phyloP scores from a whole-genome alignment of 352 stramenopile species.

The Globisporangium cederbergense region DNA sequence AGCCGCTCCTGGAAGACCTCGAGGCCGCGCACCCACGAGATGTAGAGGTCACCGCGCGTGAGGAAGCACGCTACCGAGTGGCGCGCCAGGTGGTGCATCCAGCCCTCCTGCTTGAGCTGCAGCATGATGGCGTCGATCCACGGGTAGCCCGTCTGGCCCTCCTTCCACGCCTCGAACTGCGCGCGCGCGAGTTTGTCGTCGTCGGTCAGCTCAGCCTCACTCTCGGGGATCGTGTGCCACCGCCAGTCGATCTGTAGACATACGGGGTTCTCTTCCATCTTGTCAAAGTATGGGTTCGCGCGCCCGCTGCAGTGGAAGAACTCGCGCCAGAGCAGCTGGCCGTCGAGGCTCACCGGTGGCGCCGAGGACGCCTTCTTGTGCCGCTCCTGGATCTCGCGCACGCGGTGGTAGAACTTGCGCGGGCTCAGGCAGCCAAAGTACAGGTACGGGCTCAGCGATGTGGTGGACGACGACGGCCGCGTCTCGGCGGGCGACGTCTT shows the following conservation, averaged over 20 bases:
- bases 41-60: slow-evolving; percentile 96
- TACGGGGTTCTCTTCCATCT: slow-evolving; percentile 93
- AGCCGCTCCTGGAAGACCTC: slow-evolving; percentile 92
- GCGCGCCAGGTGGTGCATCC: slow-evolving; percentile 87
- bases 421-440: slow-evolving; percentile 92
- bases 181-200: slow-evolving; percentile 79
- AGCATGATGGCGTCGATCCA: slow-evolving; percentile 98
- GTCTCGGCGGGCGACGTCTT: slow-evolving; percentile 93
- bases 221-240: slow-evolving; percentile 82
- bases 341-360: slow-evolving; percentile 91
- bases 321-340: slow-evolving; percentile 96
- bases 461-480: slow-evolving; percentile 90
- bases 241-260: slow-evolving; percentile 86
- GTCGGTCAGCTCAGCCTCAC: slow-evolving; percentile 59
- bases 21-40: slow-evolving; percentile 93
- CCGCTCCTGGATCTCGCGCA: slow-evolving; percentile 75
- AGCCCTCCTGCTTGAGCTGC: slow-evolving; percentile 88
- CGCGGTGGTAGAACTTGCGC: slow-evolving; percentile 88
- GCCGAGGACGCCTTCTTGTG: slow-evolving; percentile 64
- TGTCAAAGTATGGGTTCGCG: slow-evolving; percentile 88
- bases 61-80: slow-evolving; percentile 98
- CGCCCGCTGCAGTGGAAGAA: slow-evolving; percentile 89
- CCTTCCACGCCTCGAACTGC: slow-evolving; percentile 93
- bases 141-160: slow-evolving; percentile 94
- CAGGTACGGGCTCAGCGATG: slow-evolving; percentile 93